Base-by-base conservation (phyloP, 176 grass and related monocot species). In the Saccharum officinarum region DNA sequence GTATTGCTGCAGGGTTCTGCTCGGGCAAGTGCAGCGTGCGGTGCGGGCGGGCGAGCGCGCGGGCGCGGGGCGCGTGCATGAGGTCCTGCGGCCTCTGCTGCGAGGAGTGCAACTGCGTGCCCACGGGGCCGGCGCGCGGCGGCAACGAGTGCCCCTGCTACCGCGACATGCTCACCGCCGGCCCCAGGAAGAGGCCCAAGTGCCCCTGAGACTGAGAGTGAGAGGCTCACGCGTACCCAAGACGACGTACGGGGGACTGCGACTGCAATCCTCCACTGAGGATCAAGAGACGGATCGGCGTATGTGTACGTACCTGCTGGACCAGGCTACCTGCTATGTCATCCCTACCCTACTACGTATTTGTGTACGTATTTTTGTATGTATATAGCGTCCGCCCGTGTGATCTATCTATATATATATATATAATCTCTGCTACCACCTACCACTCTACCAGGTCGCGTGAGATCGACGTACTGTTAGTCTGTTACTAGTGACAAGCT, bases 101-200 rank as follows among this genome's bases (percentile, higher is more conserved):
- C 88, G 88, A 78, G 81, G 91, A 93, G 71, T 93, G 91, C 88
- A 87, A 73, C 66, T 93, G 91, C 91, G 91, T 93, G 81, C 91
- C 91, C 0, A 79, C 88, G 23, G 62, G 17, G 1, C n/a, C 14
- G 14, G 63, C 42, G 3, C 60, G 46, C 62, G 84, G 76, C 78
- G 78, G 3, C 67, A 71, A 88, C 71, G 91, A 93, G 78, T 90
- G 91, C 88, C 91, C 91, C 64, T 93, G 91, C 91, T 93, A 93
- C 81, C 85, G 81, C 70, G 81, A 89, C 87, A 92, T 87, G 91
- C 80, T 80, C 77, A 80, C 77, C 41, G 77, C 77, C 61, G 77
- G 77, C 0, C 77, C 77, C 25, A 67, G 6, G 61, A 80, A 80
- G 77, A 80, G 77, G 77, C 77, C 77, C 77, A 67, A 80, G 40